phyloP scores from a whole-genome alignment of 2,329 filamentous ascomycete species.

The Curvularia sp. region DNA sequence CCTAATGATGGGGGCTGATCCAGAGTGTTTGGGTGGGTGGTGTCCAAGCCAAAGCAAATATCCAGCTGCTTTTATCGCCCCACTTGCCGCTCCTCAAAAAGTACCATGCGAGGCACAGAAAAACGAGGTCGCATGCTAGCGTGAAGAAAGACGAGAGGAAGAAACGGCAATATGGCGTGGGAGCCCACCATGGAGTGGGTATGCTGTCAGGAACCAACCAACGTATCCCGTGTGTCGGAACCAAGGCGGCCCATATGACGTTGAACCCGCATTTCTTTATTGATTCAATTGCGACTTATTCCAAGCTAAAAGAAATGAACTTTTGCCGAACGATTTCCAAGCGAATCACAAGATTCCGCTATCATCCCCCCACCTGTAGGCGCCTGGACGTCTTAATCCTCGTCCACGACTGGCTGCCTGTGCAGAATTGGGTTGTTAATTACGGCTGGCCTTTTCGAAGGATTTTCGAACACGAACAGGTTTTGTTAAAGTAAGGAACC shows the following conservation, averaged over 20 bases:
- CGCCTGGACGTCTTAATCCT: constrained; percentile 1
- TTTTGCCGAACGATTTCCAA: constrained; percentile 13
- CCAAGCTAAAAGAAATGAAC: background rate
- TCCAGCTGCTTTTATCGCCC: background rate
- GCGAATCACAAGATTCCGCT: constrained; percentile 8
- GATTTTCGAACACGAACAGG: background rate
- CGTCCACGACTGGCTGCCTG: constrained; percentile 9
- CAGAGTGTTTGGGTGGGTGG: background rate
- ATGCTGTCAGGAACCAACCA: constrained; percentile 13
- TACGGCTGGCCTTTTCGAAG: background rate
- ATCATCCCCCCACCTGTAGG: constrained; percentile 6
- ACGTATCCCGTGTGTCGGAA: background rate
- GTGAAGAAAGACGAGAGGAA: background rate
- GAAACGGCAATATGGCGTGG: background rate
- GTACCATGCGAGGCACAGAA: background rate
- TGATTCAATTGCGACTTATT: constrained; percentile 2
- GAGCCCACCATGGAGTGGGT: constrained; percentile 8
- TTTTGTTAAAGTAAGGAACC: background rate
- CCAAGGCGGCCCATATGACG: constrained; percentile 9
- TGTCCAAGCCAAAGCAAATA: background rate
- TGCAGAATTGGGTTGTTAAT: constrained; percentile 9
- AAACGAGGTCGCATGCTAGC: constrained; percentile 1
- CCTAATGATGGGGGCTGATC: background rate
- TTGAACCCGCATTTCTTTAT: constrained; percentile 11
- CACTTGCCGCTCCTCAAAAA: background rate